These are phyloP conservation scores for Plectosphaerella cucumerina DNA, from an alignment of 2,329 filamentous ascomycete species.

Conservation along the genomic window DNA sequence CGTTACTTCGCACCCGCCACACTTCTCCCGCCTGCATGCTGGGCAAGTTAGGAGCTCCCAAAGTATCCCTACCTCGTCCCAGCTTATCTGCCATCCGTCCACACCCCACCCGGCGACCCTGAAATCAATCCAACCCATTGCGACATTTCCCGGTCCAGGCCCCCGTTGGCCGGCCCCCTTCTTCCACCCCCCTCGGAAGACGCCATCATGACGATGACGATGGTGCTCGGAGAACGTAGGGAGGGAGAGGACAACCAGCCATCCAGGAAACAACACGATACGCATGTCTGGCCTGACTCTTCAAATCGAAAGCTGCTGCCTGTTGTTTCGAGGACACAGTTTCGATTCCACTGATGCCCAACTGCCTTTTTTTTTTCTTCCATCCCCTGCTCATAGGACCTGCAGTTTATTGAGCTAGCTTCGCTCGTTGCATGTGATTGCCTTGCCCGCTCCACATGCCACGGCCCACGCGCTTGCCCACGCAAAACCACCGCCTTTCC, in stretches of 20 bases:
- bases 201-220: constrained; percentile 1
- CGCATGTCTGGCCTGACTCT: not conserved
- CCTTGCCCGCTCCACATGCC: not conserved
- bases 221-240: not conserved
- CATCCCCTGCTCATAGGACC: no score
- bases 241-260: not conserved
- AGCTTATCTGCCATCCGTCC: not conserved
- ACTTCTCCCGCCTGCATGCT: not conserved
- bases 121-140: constrained; percentile 2
- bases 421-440: constrained; percentile 1
- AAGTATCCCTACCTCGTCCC: constrained; percentile 3
- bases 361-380: not conserved
- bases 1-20: not conserved
- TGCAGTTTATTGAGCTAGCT: not conserved
- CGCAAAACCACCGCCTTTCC: no score
- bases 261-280: not conserved
- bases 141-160: constrained; percentile 1
- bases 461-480: no score
- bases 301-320: not conserved
- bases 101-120: constrained; percentile 1
- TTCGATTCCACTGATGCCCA: not conserved
- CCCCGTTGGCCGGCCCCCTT: not conserved
- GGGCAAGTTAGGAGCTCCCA: not conserved
- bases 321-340: not conserved
- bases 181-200: not conserved